Evolutionary conservation across 2,329 filamentous ascomycete species (phyloP), one percentile per base, ranked within the genome.

Genomic region (Ceratocystiopsis brevicomis): DNA sequence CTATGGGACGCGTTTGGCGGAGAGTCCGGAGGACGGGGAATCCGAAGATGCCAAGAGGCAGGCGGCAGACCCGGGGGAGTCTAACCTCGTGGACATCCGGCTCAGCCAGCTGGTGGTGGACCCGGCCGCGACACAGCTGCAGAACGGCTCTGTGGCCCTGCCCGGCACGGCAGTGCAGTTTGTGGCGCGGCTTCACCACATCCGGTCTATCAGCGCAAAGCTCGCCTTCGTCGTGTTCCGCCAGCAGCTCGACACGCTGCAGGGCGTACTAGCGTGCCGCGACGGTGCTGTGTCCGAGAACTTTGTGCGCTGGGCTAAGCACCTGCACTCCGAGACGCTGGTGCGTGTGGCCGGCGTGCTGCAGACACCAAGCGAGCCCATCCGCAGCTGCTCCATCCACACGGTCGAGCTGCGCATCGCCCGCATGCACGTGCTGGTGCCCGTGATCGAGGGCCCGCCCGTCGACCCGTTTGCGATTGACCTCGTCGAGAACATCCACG

Each of bases 281-380:
- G 64, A 76, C 50, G 71, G 74, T 8, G 64, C 66, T 40, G 68
- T 81, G 12, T 79, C 80, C 1, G 69, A 76, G 45, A 71, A 81
- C 53, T 88, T 94, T 69, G 68, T 94, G 25, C 78, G 82, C 55
- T 93, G 85, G 81, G 82, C 83, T 3, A 82, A 92, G 60, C 83
- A 84, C 56, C 66, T 94, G 39, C 76, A 79, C 44, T 66, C 78
- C 6, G 87, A 92, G 56, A 81, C 77, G 9, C 71, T 94, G 41
- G 76, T 94, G 6, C 73, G 82, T 45, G 75, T 93, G 44, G 75
- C 71, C 42, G 87, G 84, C 46, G 71, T 71, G 2, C 61, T 94
- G 4, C 81, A 85, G 54, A 68, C 71, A 48, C 81, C 85, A 0
- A 76, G 80, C 8, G 76, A 86, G 52, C 73, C 76, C 36, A 71